Base-by-base conservation (phyloP, 495 filamentous ascomycete genomes). In the Neurospora terricola region DNA sequence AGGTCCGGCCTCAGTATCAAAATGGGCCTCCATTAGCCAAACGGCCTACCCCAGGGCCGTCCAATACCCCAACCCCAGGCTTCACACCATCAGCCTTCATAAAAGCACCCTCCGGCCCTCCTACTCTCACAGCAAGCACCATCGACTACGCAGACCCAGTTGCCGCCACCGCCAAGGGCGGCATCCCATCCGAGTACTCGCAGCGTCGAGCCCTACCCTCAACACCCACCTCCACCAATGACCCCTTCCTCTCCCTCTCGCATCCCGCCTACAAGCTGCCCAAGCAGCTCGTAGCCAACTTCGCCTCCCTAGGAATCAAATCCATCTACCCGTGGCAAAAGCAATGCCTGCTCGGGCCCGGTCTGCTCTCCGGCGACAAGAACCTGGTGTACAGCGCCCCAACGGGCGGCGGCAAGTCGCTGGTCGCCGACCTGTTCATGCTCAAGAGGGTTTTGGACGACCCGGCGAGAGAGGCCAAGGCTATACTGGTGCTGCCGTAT, bases 321-420 rank as follows among this genome's bases (percentile, higher is more conserved):
- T 85, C 81, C 71, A 94, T 94, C 73, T 94, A 94, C 77, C 88
- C 90, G 3, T 95, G 93, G 93, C 93, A 95, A 80, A 90, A 91
- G n/a, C 89, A 90, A 38, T 96, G 93, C 78, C 82, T 95, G 21
- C 80, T 92, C 42, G 87, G 89, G 2, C 87, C 87, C 2, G 93
- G 92, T 8, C 82, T 94, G 18, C 80, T 96, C 3, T 75, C 82
- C 12, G 92, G 92, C 23, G 83, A 89, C 69, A 87, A 84, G 62
- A 93, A 94, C 74, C 80, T 96, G 21, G 90, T 95, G 40, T 95
- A 96, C 78, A 92, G 90, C 10, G 93, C 93, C n/a, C 93, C 93
- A 10, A 94, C 92, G 1, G 92, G 92, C 6, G 92, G 91, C 42
- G 93, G 93, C 36, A 95, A 94, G 81, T 92, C 91, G 21, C 86